Evolutionary conservation across 2,329 filamentous ascomycete species (phyloP).

Genomic region (Thyridium curvatum): DNA sequence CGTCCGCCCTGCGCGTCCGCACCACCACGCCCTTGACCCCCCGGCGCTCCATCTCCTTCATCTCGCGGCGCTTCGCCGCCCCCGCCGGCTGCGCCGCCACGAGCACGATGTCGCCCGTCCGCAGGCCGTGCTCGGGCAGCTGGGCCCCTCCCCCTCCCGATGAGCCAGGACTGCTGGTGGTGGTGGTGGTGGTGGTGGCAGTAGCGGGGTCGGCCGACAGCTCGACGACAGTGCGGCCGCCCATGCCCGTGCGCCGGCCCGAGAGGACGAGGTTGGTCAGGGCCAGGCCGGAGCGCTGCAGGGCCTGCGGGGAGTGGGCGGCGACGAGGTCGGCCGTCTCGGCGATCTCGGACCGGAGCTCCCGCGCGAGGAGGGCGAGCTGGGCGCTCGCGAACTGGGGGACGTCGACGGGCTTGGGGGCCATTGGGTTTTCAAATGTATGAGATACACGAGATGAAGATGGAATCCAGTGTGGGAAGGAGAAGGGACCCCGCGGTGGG

Average conservation of each 20-base stretch:
- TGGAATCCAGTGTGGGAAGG: too few relatives aligned
- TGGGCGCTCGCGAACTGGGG: slow-evolving; percentile 65
- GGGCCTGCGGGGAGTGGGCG: slow-evolving; percentile 58
- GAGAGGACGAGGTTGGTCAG: slow-evolving; percentile 68
- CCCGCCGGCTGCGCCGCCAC: slow-evolving; percentile 70
- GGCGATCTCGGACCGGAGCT: slow-evolving; percentile 66
- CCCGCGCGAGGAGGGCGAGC: slow-evolving; percentile 61
- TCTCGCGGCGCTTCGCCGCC: slow-evolving; percentile 65
- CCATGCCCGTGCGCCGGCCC: slow-evolving; percentile 79
- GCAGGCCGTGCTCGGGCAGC: slow-evolving; percentile 68
- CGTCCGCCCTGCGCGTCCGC: slow-evolving; percentile 47
- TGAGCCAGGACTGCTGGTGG: slow-evolving; percentile 9
- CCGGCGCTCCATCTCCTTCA: slow-evolving; percentile 61
- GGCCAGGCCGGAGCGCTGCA: slow-evolving; percentile 73
- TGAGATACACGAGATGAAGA: background rate
- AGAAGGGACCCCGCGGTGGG: too few relatives aligned
- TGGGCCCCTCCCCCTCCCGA: too few relatives aligned
- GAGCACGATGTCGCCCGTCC: slow-evolving; percentile 71
- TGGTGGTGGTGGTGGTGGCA: slow-evolving; percentile 45
- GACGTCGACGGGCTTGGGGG: slow-evolving; percentile 47
- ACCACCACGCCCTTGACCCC: slow-evolving; percentile 67
- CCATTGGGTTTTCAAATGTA: slow-evolving; percentile 19
- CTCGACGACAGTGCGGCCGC: slow-evolving; percentile 85
- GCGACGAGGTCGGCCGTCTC: slow-evolving; percentile 64
- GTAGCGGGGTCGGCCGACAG: slow-evolving; percentile 59